phyloP scores from a whole-genome alignment of 495 filamentous ascomycete species.

The Aspergillus sclerotiicarbonarius region DNA sequence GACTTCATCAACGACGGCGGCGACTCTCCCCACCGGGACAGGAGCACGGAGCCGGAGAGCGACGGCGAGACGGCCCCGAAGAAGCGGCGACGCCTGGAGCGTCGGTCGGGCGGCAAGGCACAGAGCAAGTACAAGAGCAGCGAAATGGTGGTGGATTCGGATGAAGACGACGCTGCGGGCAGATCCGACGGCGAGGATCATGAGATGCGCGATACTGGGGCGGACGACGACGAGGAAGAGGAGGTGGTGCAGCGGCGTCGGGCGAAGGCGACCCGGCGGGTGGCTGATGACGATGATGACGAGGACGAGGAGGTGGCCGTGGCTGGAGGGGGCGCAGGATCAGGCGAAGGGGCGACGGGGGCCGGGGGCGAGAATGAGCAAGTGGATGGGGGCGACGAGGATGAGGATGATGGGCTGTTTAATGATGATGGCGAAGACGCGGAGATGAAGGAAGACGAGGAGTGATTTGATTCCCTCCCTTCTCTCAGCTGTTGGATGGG shows the following conservation, averaged over 20 bases:
- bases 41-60: conserved; percentile 25
- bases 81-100: conserved; percentile 51
- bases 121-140: conserved; percentile 73
- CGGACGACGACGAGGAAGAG: conserved; percentile 25
- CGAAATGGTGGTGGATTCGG: conserved; percentile 76
- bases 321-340: conserved; percentile 13
- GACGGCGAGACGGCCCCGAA: conserved; percentile 42
- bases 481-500: neutral
- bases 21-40: conserved; percentile 10
- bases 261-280: conserved; percentile 33
- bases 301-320: conserved; percentile 25
- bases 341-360: conserved; percentile 5
- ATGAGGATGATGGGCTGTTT: conserved; percentile 23
- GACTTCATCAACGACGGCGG: conserved; percentile 26
- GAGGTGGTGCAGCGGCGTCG: conserved; percentile 37
- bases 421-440: conserved; percentile 22
- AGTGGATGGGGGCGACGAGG: conserved; percentile 10
- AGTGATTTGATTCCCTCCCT: too few relatives aligned
- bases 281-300: conserved; percentile 48
- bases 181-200: conserved; percentile 38
- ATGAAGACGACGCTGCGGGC: conserved; percentile 50
- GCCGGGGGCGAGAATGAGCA: conserved; percentile 8
- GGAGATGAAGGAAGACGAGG: conserved; percentile 24
- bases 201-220: conserved; percentile 18
- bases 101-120: conserved; percentile 57